Conservation (phyloP, 1,284 basidiomycete genomes). For the Boletus sp. region DNA sequence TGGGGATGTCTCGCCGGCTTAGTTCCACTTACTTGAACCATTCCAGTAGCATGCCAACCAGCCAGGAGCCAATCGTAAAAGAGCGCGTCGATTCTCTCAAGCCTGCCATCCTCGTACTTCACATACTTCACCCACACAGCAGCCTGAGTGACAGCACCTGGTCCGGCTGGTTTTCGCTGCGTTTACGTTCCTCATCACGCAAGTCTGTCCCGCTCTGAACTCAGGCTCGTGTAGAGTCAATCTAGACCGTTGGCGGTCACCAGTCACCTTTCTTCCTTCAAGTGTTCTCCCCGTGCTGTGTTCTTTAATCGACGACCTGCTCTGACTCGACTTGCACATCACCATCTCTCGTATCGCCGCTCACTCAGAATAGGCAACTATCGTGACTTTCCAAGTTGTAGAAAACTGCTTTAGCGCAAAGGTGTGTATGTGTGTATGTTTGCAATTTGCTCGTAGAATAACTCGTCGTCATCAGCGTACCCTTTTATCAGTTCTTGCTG, state of each 20-base stretch:
- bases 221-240: conserved; percentile 14
- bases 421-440: conserved; percentile 17
- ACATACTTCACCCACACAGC: conserved; percentile 3
- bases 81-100: not conserved
- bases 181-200: conserved; percentile 13
- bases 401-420: conserved; percentile 1
- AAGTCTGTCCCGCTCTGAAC: not conserved
- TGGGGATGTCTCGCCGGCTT: conserved; percentile 12
- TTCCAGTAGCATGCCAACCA: conserved; percentile 11
- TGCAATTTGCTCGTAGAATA: not conserved
- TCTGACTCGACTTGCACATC: not conserved
- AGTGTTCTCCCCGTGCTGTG: conserved; percentile 6
- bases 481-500: not conserved
- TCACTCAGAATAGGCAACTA: not conserved
- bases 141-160: not conserved
- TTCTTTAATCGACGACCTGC: conserved; percentile 3
- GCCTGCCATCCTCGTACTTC: not conserved
- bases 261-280: conserved; percentile 7
- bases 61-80: conserved; percentile 7
- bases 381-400: not conserved
- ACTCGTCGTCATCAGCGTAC: conserved; percentile 1
- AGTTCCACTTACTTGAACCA: conserved; percentile 9
- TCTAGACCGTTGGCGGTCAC: not conserved
- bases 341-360: no score
- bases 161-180: not conserved